Percentiles rank a stretch among this genome's conserved stretches.
Evolutionary conservation across 2,329 filamentous ascomycete genomes (phyloP).

Genomic region (Alternaria arbusti): DNA sequence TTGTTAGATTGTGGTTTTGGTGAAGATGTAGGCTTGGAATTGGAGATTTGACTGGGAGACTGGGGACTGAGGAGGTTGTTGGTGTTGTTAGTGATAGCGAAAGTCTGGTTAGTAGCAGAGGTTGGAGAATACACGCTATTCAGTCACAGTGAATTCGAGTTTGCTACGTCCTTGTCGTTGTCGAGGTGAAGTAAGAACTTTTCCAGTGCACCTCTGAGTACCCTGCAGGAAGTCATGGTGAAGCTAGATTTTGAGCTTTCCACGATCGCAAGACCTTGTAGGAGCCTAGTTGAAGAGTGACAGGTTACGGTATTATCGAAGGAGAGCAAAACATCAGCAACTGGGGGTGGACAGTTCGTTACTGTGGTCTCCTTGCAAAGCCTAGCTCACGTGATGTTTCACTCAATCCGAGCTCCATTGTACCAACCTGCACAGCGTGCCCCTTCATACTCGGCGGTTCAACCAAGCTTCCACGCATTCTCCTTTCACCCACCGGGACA

Average conservation of each 20-base stretch:
- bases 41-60: not conserved
- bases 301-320: no score
- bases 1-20: not conserved
- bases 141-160: not conserved
- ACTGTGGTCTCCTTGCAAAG: not conserved
- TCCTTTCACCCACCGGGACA: slow-evolving; percentile 33
- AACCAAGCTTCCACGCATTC: slow-evolving; percentile 18
- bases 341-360: not conserved
- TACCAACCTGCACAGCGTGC: not conserved
- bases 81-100: not conserved
- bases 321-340: not conserved
- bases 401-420: not conserved
- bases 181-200: not conserved
- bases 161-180: not conserved
- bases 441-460: slow-evolving; percentile 12
- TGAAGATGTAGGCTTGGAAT: not conserved
- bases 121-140: not conserved
- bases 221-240: not conserved
- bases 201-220: not conserved
- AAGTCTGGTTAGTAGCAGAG: not conserved
- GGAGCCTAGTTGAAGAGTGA: not conserved
- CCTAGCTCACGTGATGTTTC: not conserved
- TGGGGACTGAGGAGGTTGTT: not conserved
- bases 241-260: not conserved
- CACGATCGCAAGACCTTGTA: not conserved